Base-by-base conservation (phyloP, 2,329 filamentous ascomycete genomes). In the Sporothrix dimorphospora region DNA sequence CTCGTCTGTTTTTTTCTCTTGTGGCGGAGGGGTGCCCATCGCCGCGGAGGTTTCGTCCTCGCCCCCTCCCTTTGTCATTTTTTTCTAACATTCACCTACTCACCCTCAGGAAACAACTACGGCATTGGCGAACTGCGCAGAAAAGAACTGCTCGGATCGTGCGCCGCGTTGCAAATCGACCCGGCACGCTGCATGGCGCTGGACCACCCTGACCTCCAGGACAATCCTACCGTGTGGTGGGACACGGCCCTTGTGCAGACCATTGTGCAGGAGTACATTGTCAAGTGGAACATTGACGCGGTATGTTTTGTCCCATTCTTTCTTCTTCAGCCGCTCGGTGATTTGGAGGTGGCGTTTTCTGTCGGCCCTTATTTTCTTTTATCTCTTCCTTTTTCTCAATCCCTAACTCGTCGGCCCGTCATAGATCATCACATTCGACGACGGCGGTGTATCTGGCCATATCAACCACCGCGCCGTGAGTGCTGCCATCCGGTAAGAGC, bases 401-500 rank as follows among this genome's bases (percentile, higher is more conserved):
- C 65, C 19, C 63, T 49, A 49, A 66, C 63, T 14, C 34, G n/a
- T 2, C 38, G n/a, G 3, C 49, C 38, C 16, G 7, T 27, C 34
- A 19, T 51, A 70, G 69, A 70, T 70, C 69, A 63, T 70, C 27
- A 63, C 69, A 7, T 70, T 70, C 14, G 69, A 70, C n/a, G 42
- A 27, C 30, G 69, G 69, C 19, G 69, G 69, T 24, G 69, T 70
- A 19, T 70, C 69, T 38, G 69, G 69, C 27, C 69, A 70, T 21
- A 70, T 70, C 55, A 70, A 70, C n/a, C 69, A 70, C 45, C 69
- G 69, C n/a, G 69, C 69, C 24, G 69, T 70, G n/a, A 70, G 69
- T 12, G 69, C 69, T n/a, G 69, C 69, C 4, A 40, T 70, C 42
- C 55, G 69, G 69, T 70, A 51, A 51, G 53, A 21, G 14, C 45